phyloP scores from a whole-genome alignment of 208 protist species.

The Trypanosomatidae sp. region DNA sequence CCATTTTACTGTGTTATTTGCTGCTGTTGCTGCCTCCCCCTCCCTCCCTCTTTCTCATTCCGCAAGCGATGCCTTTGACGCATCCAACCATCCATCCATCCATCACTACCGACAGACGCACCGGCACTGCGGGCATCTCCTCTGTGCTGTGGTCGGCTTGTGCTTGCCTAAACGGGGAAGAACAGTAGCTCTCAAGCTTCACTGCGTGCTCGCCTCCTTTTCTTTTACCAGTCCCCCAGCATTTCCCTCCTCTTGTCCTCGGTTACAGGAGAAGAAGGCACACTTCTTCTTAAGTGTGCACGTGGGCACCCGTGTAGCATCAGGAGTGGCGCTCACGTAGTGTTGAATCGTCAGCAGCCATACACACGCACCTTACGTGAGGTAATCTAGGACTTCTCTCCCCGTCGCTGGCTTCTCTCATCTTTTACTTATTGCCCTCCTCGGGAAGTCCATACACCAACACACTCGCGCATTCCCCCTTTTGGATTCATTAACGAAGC shows the following conservation, averaged over 20 bases:
- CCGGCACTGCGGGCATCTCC: neutral
- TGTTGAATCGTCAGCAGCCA: neutral
- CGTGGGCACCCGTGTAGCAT: neutral
- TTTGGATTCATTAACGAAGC: neutral
- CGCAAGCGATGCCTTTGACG: neutral
- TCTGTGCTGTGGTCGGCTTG: neutral
- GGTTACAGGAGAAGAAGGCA: neutral
- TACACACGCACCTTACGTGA: neutral
- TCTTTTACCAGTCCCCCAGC: neutral
- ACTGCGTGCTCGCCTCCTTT: neutral
- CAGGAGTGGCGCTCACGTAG: neutral
- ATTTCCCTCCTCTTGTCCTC: neutral
- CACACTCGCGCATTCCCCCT: neutral
- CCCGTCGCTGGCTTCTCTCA: neutral
- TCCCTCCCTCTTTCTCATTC: slow-evolving; percentile 13
- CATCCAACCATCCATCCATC: neutral
- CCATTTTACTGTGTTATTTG: neutral
- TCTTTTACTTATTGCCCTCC: neutral
- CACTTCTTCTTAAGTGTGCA: neutral
- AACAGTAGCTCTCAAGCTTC: neutral
- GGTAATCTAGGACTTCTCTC: neutral
- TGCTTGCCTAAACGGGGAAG: neutral
- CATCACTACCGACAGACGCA: neutral
- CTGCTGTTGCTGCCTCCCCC: neutral
- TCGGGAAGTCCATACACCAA: no score